phyloP scores from a whole-genome alignment of 176 grass and related monocot species.

The Carex myosuroides region DNA sequence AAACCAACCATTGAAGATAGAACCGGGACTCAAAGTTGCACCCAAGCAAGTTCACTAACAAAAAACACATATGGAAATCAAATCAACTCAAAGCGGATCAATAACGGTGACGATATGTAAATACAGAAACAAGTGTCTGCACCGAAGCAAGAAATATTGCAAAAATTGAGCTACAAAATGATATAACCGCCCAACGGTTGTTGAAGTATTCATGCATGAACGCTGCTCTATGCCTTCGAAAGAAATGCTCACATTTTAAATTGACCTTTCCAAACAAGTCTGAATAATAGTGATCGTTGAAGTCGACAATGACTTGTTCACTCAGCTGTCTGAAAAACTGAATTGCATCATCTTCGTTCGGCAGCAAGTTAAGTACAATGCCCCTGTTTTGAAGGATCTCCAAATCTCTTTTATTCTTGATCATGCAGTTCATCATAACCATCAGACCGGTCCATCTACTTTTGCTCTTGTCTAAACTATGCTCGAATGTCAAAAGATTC shows the following conservation, averaged over 20 bases:
- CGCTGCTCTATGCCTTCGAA: neutral
- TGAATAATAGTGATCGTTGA: neutral
- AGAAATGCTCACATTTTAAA: neutral
- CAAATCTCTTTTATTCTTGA: neutral
- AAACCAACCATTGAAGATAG: neutral
- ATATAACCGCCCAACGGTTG: constrained; percentile 10
- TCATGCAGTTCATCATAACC: constrained; percentile 8
- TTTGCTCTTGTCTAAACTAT: neutral
- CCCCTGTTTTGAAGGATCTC: neutral
- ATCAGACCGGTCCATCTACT: constrained; percentile 7
- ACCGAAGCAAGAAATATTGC: constrained; percentile 2
- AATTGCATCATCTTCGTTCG: neutral
- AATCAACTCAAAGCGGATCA: no score
- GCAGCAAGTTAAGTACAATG: neutral
- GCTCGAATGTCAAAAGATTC: neutral
- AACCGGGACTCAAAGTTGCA: neutral
- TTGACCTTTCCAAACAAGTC: neutral
- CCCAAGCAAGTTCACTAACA: neutral
- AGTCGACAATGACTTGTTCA: neutral
- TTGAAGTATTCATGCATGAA: constrained; percentile 7
- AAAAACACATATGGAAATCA: neutral
- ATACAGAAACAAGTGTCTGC: constrained; percentile 14
- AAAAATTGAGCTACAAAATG: neutral
- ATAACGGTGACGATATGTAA: neutral
- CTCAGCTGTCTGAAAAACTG: neutral